Percentiles rank a stretch among this genome's conserved stretches.
Conservation (phyloP, 1,139 yeast species). For the Geotrichum citri-aurantii region DNA sequence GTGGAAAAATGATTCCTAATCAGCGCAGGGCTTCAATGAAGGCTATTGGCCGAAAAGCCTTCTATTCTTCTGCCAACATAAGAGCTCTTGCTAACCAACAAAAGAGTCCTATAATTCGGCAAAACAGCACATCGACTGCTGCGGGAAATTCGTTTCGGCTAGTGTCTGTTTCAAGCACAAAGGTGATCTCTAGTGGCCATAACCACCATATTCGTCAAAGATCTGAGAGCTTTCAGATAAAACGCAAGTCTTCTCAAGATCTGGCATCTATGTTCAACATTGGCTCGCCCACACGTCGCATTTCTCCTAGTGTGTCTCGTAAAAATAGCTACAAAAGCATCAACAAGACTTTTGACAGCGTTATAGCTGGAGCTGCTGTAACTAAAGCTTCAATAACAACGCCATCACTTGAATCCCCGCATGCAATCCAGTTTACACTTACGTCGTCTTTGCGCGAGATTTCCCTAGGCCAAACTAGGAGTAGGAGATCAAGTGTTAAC, state of each 20-base stretch:
- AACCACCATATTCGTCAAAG: constrained; percentile 13
- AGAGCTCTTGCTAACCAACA: background rate
- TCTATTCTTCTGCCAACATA: constrained; percentile 17
- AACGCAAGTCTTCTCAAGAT: constrained; percentile 16
- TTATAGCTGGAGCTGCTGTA: background rate
- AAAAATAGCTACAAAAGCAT: constrained; percentile 10
- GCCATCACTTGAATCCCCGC: constrained; percentile 19
- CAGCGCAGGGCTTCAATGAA: constrained; percentile 2
- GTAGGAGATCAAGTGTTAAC: background rate
- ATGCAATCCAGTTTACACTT: constrained; percentile 19
- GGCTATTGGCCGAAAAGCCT: constrained; percentile 10
- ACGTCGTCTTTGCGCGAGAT: constrained; percentile 14
- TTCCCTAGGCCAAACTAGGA: constrained; percentile 1
- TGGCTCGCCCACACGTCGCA: constrained; percentile 13
- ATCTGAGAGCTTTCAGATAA: constrained; percentile 7
- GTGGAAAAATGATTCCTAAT: constrained; percentile 57
- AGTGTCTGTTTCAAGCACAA: background rate
- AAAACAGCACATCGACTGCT: background rate
- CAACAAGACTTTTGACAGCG: background rate
- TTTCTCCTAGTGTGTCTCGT: constrained; percentile 14
- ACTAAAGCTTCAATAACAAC: background rate
- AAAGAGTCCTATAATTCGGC: background rate
- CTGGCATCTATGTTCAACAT: constrained; percentile 13
- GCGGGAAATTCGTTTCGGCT: background rate
- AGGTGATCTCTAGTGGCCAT: background rate